Base-by-base conservation (phyloP, 2,329 filamentous ascomycete genomes). In the Nigrospora osmanthi region DNA sequence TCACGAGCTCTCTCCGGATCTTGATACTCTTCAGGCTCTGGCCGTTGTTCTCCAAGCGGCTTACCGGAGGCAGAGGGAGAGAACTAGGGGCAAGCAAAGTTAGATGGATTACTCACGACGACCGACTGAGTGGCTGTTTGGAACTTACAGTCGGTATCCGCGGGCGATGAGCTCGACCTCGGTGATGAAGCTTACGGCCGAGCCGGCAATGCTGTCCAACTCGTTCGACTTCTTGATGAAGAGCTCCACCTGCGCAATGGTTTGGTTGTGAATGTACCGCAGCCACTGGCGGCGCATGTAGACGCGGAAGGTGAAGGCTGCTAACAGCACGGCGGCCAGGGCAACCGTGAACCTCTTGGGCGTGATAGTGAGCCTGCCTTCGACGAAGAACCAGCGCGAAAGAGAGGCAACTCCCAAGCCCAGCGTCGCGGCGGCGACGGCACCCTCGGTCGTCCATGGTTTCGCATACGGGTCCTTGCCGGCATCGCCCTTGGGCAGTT, bases 41-140 rank as follows among this genome's bases (percentile, higher is more conserved):
- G 37, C 81, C 81, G 48, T 82, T 82, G 54, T 94, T 89, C 61
- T 98, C 93, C 31, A 98, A 73, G 38, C 91, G 81, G 53, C 87
- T 94, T 48, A 96, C 85, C n/a, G 93, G 93, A 7, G 93, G 91
- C 33, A 97, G 68, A 19, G 90, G 91, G 14, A 82, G 85, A 71
- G 88, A 95, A 67, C 88, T 94, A 43, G 48, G 47, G 17, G 32
- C 32, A 36, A 31, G 32, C 55, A 47, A 57, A 53, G 46, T 19
- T 30, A 32, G 37, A 19, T 28, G 28, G 28, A 34, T 11, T 28
- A 16, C 13, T 28, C 10, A 16, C 13, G 14, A 11, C 36, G n/a
- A 13, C 10, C 7, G 30, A 32, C 16, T 15, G 13, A 15, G 35
- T 28, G 13, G n/a, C 16, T n/a, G 33, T n/a, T 28, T 19, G 23